Conservation (phyloP, 2,329 filamentous ascomycete species). For the Apiospora marii region DNA sequence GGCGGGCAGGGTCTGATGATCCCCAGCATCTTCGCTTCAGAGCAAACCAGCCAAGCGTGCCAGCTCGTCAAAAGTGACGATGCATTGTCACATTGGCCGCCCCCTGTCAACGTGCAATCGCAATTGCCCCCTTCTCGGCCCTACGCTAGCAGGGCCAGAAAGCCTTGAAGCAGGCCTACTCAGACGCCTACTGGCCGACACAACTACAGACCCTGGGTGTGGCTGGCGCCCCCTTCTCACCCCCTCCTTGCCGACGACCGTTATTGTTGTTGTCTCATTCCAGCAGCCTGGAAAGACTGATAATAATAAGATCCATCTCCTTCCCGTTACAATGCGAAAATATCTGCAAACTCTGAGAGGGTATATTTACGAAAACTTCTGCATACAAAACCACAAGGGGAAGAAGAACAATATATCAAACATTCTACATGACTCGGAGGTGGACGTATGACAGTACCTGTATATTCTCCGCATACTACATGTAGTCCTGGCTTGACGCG, state of each 20-base stretch:
- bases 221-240: neutral
- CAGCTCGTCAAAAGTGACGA: conserved; percentile 2
- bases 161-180: neutral
- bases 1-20: conserved; percentile 3
- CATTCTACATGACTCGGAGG: neutral
- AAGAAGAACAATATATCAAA: neutral
- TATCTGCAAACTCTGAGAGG: neutral
- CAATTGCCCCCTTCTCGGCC: neutral
- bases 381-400: neutral
- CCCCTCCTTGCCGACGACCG: neutral
- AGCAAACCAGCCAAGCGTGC: neutral
- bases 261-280: conserved; percentile 20
- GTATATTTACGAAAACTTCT: too few relatives aligned
- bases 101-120: neutral
- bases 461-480: too few relatives aligned
- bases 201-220: neutral
- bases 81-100: neutral
- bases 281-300: neutral
- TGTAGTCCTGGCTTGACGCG: neutral
- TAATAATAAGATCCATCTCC: neutral
- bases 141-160: neutral
- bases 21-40: conserved; percentile 1
- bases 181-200: too few relatives aligned
- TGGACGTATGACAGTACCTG: neutral
- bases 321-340: neutral